Conservation (phyloP, 305 asterid genomes). For the Petunia hybrid region DNA sequence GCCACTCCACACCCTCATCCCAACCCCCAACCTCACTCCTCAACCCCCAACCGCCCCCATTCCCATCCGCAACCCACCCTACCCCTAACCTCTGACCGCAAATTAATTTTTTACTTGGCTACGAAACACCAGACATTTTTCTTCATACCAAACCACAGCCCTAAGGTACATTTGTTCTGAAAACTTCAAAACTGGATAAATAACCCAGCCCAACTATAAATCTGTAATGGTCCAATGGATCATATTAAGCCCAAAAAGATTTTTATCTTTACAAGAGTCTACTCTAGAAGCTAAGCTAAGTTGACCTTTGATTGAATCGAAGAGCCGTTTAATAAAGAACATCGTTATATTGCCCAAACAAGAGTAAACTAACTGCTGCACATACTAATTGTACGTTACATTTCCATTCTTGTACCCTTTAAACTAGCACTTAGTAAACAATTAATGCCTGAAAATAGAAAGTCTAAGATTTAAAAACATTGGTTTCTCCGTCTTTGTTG, state of each 20-base stretch:
- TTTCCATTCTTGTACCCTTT: background rate
- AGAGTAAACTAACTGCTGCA: background rate
- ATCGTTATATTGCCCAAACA: background rate
- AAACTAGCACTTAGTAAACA: slow-evolving; percentile 7
- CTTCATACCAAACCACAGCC: too few relatives aligned
- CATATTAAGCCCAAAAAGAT: background rate
- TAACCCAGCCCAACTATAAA: slow-evolving; percentile 15
- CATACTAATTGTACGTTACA: background rate
- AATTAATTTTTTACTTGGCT: too few relatives aligned
- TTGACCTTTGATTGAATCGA: background rate
- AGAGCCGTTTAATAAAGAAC: slow-evolving; percentile 8
- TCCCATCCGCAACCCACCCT: too few relatives aligned
- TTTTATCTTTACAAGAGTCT: background rate
- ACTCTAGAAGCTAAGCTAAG: background rate
- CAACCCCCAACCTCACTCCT: too few relatives aligned
- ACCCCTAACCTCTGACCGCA: too few relatives aligned
- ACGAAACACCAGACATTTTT: too few relatives aligned
- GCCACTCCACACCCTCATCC: too few relatives aligned
- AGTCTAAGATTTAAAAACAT: slow-evolving; percentile 34
- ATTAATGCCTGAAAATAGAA: background rate
- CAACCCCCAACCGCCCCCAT: too few relatives aligned
- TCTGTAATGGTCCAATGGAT: background rate
- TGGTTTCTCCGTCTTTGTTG: slow-evolving; percentile 80
- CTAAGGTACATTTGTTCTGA: too few relatives aligned
- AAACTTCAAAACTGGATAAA: too few relatives aligned